Base-by-base conservation (phyloP, 768 basidiomycete species). In the Mycena rosella region DNA sequence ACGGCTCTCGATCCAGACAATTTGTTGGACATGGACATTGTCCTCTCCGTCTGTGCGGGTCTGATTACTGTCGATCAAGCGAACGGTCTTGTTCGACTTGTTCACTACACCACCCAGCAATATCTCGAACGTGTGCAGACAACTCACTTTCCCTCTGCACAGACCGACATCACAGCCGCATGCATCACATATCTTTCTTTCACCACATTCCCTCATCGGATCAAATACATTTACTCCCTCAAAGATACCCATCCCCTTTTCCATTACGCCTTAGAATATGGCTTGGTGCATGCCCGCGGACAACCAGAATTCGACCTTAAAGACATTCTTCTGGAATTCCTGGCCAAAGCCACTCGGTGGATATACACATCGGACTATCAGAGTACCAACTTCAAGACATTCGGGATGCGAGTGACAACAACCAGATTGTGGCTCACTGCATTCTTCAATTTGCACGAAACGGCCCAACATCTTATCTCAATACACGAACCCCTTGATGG, bases 181-280 rank as follows among this genome's bases (percentile, higher is more conserved):
- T 59, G 57, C 22, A 59, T 59, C 6, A 34, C 32, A 8, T 59
- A 59, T 24, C 57, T 59, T 2, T 48, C 44, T 2, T 58, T 58
- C 38, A 1, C 14, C 4, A 42, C n/a, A 14, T 44, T 56, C 40
- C 15, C 11, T 58, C 22, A 34, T n/a, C n/a, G 15, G 48, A 20
- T 18, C 40, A 58, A 24, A 22, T 10, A n/a, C n/a, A n/a, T n/a
- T n/a, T n/a, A n/a, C n/a, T n/a, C n/a, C n/a, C 38, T 38, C 15
- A 7, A 30, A 45, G 30, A 30, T 7, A 30, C 13, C 11, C 22
- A 34, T 45, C 30, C 42, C 14, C 22, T 59, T 2, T n/a, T 48
- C 15, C 13, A 48, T 14, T 59, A 59, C 27, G 56, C 56, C 5
- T 20, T 58, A 2, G 18, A 44, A 5, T 58, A 58, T 32, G 29